These are phyloP conservation scores for Xeromyces bisporus DNA, from an alignment of 495 filamentous ascomycete species.

Conservation along the genomic window DNA sequence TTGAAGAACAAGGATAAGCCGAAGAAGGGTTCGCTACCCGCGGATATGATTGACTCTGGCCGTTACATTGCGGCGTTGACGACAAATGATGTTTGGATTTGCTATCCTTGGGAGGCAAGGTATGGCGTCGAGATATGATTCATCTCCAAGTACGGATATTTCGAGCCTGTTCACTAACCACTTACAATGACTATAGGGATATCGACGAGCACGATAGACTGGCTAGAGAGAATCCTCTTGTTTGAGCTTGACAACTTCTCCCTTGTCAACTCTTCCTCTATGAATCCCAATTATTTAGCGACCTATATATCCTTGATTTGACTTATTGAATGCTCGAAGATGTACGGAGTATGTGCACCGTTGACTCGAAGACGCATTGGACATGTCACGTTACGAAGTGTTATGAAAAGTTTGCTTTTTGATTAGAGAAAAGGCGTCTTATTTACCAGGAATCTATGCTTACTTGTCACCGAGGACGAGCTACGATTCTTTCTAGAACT, in stretches of 20 bases:
- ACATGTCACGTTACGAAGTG: constrained; percentile 9
- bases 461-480: too few species aligned
- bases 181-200: constrained; percentile 32
- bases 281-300: constrained; percentile 2
- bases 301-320: not conserved
- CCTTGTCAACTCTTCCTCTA: constrained; percentile 6
- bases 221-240: constrained; percentile 35
- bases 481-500: too few species aligned
- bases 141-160: too few species aligned
- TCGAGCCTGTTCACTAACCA: constrained; percentile 4
- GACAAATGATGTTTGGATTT: constrained; percentile 88
- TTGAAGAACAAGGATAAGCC: constrained; percentile 82
- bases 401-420: too few species aligned
- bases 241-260: constrained; percentile 6
- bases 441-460: too few species aligned
- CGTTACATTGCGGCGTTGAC: constrained; percentile 78
- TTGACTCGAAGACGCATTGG: constrained; percentile 3
- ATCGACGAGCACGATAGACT: constrained; percentile 83
- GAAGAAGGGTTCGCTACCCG: constrained; percentile 77
- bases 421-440: too few species aligned
- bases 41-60: constrained; percentile 57
- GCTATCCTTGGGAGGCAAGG: constrained; percentile 97
- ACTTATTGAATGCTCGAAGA: not conserved
- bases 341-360: not conserved
- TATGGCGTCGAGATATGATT: constrained; percentile 15